These are phyloP conservation scores for Psilocybe sp. DNA, from an alignment of 768 basidiomycete species.

Conservation along the genomic window DNA sequence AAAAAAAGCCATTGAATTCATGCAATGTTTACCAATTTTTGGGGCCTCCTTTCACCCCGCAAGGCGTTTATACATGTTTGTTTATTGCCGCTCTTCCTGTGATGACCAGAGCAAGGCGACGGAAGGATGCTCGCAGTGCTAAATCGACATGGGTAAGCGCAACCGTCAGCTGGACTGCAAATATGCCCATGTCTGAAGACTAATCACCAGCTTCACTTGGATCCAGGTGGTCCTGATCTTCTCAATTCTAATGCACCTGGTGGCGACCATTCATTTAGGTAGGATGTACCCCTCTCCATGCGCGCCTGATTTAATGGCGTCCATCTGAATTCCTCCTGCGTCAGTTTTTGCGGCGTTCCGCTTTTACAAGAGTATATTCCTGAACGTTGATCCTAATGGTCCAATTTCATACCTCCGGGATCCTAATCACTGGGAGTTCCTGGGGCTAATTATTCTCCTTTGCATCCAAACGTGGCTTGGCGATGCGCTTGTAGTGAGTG, in stretches of 20 bases:
- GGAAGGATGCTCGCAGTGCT: not conserved
- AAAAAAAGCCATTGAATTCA: too few species aligned
- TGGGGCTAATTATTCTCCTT: conserved; percentile 14
- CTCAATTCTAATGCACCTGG: conserved; percentile 20
- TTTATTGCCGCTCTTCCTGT: conserved; percentile 10
- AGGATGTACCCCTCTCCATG: not conserved
- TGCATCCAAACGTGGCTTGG: conserved; percentile 24
- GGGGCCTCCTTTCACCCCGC: too few species aligned
- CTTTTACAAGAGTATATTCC: conserved; percentile 17
- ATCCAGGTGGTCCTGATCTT: conserved; percentile 20
- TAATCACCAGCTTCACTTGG: not conserved
- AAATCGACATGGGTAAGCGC: not conserved
- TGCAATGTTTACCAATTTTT: too few species aligned
- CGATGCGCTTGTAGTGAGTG: conserved; percentile 22
- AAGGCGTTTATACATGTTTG: conserved; percentile 13
- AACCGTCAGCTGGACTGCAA: too few species aligned
- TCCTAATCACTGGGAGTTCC: conserved; percentile 16
- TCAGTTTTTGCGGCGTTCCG: conserved; percentile 5
- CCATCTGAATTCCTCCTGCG: not conserved
- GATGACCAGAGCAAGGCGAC: conserved; percentile 2
- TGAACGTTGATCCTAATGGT: conserved; percentile 10
- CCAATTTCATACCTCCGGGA: conserved; percentile 11
- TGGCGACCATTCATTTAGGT: conserved; percentile 24
- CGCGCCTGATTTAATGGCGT: not conserved
- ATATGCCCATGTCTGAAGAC: not conserved